Evolutionary conservation across 371 early-diverging fungal species (phyloP).

Genomic region (Mortierella sp.): DNA sequence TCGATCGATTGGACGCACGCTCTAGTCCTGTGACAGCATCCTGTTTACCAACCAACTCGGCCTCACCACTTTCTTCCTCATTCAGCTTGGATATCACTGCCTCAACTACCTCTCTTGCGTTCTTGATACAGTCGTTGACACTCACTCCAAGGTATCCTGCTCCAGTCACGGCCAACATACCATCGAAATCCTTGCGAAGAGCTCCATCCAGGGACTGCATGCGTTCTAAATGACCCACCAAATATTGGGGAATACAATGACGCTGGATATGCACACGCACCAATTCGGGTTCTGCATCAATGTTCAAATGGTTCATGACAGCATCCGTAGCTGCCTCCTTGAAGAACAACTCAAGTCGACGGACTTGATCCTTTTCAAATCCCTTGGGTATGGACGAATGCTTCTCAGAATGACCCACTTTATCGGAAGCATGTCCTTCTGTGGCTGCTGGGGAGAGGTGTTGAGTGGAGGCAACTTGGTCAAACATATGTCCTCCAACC

Average conservation of each 20-base stretch:
- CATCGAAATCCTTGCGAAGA: constrained; percentile 58
- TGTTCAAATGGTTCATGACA: constrained; percentile 64
- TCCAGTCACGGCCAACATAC: constrained; percentile 78
- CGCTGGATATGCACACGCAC: constrained; percentile 66
- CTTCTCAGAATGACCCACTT: no score
- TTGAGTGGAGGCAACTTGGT: constrained; percentile 36
- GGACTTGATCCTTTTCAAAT: constrained; percentile 5
- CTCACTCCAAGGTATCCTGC: constrained; percentile 88
- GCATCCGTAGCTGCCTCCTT: constrained; percentile 55
- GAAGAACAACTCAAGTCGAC: constrained; percentile 27
- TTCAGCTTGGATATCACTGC: constrained; percentile 33
- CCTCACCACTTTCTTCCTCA: constrained; percentile 29
- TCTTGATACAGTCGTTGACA: constrained; percentile 87
- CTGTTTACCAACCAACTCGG: constrained; percentile 39
- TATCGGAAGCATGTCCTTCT: neutral
- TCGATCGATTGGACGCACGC: neutral
- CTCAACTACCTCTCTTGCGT: constrained; percentile 74
- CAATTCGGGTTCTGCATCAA: constrained; percentile 64
- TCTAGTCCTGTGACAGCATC: constrained; percentile 49
- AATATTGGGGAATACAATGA: constrained; percentile 93
- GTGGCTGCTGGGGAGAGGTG: neutral
- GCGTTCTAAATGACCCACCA: constrained; percentile 80
- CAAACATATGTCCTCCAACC: constrained; percentile 90
- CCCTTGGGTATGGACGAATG: neutral
- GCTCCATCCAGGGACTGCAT: constrained; percentile 69